Evolutionary conservation across 2,329 filamentous ascomycete genomes (phyloP).

Genomic region (Colletotrichum chrysophilum): DNA sequence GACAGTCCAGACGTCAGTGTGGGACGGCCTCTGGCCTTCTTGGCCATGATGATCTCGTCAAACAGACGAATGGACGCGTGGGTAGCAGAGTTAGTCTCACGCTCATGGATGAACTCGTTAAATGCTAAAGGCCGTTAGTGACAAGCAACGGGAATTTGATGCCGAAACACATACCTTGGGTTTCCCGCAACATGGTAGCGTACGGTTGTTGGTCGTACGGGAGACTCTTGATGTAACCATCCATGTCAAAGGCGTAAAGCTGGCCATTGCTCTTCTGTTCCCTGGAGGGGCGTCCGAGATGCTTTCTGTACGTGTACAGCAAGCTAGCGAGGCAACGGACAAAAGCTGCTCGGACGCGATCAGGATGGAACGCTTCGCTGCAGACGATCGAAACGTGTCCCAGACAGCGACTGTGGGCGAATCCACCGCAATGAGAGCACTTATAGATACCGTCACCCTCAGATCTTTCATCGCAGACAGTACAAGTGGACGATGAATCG

Average conservation of each 20-base stretch:
- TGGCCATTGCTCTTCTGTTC: conserved; percentile 67
- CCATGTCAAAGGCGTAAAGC: conserved; percentile 69
- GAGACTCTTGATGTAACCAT: conserved; percentile 67
- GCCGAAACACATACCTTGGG: conserved; percentile 57
- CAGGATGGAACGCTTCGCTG: conserved; percentile 64
- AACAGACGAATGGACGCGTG: conserved; percentile 77
- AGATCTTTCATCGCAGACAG: conserved; percentile 77
- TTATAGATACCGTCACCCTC: conserved; percentile 76
- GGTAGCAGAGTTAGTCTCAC: conserved; percentile 68
- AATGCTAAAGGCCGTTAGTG: conserved; percentile 49
- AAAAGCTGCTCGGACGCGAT: conserved; percentile 68
- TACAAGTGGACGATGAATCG: conserved; percentile 68
- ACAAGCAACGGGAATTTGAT: background rate
- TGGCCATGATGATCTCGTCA: conserved; percentile 83
- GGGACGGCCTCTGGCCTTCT: conserved; percentile 70
- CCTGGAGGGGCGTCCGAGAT: conserved; percentile 62
- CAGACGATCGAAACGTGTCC: conserved; percentile 69
- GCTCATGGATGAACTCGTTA: conserved; percentile 85
- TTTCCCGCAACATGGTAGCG: conserved; percentile 67
- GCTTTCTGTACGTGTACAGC: conserved; percentile 70
- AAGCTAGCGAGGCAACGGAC: conserved; percentile 70
- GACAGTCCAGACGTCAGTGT: conserved; percentile 70
- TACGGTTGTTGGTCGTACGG: conserved; percentile 72
- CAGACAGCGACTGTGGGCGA: conserved; percentile 65
- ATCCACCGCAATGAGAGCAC: conserved; percentile 68